A percentile compares a stretch with the other conserved stretches of the same genome.
These are phyloP conservation scores for Cordyceps pruinosa DNA, from an alignment of 2,329 filamentous ascomycete species.

Conservation along the genomic window DNA sequence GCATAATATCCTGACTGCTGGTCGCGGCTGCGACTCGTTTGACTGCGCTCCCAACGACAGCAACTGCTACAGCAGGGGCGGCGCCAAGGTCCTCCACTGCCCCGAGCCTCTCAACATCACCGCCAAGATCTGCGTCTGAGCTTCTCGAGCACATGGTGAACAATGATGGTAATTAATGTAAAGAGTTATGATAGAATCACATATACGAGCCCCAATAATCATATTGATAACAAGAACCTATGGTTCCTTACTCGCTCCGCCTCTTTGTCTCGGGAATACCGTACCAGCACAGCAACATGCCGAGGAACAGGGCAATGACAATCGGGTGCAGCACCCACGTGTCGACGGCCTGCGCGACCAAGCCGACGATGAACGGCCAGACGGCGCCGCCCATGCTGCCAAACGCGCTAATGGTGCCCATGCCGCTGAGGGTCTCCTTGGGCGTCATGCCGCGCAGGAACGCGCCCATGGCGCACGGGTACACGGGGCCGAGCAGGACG, in stretches of 20 bases:
- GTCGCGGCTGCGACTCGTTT: constrained; percentile 31
- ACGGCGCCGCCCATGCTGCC: constrained; percentile 63
- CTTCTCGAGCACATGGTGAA: not conserved
- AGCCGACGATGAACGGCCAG: constrained; percentile 58
- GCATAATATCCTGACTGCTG: constrained; percentile 31
- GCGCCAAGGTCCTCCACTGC: constrained; percentile 32
- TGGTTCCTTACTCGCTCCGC: constrained; percentile 40
- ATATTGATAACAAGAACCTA: not conserved
- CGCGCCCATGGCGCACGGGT: constrained; percentile 62
- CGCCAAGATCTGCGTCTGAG: constrained; percentile 21
- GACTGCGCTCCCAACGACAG: constrained; percentile 30
- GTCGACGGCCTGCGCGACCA: constrained; percentile 54
- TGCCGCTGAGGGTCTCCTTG: constrained; percentile 53
- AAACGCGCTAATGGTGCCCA: constrained; percentile 63
- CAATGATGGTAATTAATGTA: not conserved
- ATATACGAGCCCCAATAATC: not conserved
- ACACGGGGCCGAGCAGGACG: constrained; percentile 69
- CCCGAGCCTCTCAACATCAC: constrained; percentile 33
- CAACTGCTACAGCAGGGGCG: constrained; percentile 34
- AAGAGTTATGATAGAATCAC: not conserved
- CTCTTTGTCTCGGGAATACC: constrained; percentile 54
- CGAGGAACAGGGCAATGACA: constrained; percentile 55
- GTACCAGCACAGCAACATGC: constrained; percentile 62
- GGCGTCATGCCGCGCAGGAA: constrained; percentile 55
- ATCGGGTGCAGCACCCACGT: constrained; percentile 62